Evolutionary conservation across 441 rosid genomes (phyloP), one percentile per base, ranked within the genome.

Genomic region (Pelargonium fulgidum): DNA sequence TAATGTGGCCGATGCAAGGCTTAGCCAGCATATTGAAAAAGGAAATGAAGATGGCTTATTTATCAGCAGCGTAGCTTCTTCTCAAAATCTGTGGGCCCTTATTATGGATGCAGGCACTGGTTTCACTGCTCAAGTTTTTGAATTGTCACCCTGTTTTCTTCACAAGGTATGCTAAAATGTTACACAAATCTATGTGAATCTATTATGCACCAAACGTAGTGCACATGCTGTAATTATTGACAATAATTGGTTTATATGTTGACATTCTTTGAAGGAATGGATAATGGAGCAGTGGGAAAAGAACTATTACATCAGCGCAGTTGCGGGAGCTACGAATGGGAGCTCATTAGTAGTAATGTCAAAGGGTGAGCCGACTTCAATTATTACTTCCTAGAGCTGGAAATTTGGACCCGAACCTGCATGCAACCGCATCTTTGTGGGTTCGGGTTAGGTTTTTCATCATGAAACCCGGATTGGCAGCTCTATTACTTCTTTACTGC

Each of bases 211-310:
- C n/a, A n/a, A n/a, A n/a, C n/a, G n/a, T n/a, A n/a, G n/a, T n/a
- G n/a, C n/a, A n/a, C n/a, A n/a, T n/a, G n/a, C n/a, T n/a, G n/a
- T n/a, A n/a, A n/a, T n/a, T n/a, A n/a, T n/a, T n/a, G n/a, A n/a
- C n/a, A n/a, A n/a, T n/a, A n/a, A n/a, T n/a, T n/a, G n/a, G n/a
- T n/a, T n/a, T n/a, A n/a, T n/a, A n/a, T n/a, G n/a, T n/a, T n/a
- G n/a, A n/a, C n/a, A n/a, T n/a, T n/a, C 7, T 65, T 19, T 76
- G 68, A 72, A 92, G 98, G 98, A 92, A 76, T 92, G 98, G 98
- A 92, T 92, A 78, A 86, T 92, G 98, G 96, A 89, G 73, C 95
- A 92, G 36, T 92, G 96, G 98, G 98, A 92, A 72, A 92, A 86
- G 81, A 88, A 87, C 81, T 92, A 80, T 75, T 92, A 92, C 80